These are phyloP conservation scores for Ophiostoma ulmi DNA, from an alignment of 2,329 filamentous ascomycete genomes.

Conservation along the genomic window DNA sequence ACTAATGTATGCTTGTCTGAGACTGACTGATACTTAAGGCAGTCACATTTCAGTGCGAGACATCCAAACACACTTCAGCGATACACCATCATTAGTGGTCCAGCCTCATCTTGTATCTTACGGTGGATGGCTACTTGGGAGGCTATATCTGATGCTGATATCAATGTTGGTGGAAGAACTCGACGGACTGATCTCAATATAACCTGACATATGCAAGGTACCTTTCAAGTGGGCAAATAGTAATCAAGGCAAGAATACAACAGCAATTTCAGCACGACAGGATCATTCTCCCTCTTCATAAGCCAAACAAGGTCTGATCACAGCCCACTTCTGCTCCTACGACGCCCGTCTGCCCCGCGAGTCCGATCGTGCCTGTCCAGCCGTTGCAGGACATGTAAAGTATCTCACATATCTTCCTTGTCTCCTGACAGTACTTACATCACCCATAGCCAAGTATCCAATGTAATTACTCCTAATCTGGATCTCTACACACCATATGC, in stretches of 20 bases:
- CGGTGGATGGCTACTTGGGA: background rate
- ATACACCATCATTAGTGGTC: background rate
- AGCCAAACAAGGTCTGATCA: slow-evolving; percentile 12
- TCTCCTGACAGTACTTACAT: background rate
- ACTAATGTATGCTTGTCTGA: too few species aligned
- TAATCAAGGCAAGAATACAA: background rate
- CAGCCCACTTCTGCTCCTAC: background rate
- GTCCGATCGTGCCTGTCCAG: background rate
- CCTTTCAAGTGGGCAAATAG: background rate
- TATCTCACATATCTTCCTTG: slow-evolving; percentile 1
- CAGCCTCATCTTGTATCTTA: background rate
- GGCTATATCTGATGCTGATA: background rate
- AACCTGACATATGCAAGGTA: background rate
- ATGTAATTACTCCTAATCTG: background rate
- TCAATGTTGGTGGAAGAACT: background rate
- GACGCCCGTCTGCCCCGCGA: background rate
- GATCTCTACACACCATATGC: background rate
- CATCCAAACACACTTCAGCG: slow-evolving; percentile 20
- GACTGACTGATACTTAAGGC: background rate
- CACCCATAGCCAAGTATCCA: background rate
- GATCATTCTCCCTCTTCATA: background rate
- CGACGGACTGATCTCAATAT: background rate
- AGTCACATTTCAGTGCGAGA: slow-evolving; percentile 21
- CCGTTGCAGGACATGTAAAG: background rate
- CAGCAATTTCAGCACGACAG: background rate